phyloP scores from a whole-genome alignment of 116 monocot genomes.

The Dioscorea cayenensis region DNA sequence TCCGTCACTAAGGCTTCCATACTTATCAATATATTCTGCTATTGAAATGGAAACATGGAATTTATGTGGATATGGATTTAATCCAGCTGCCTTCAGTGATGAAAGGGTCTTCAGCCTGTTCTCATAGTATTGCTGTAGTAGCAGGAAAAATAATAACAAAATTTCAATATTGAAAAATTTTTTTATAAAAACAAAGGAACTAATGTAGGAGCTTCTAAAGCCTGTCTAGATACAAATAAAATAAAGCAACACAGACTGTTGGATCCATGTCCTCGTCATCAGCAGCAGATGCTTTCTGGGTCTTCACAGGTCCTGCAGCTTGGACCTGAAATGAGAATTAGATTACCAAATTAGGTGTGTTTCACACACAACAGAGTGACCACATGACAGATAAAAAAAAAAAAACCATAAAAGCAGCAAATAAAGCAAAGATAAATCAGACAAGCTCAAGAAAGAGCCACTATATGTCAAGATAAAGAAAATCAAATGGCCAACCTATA shows the following conservation, averaged over 20 bases:
- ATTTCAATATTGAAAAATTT: background rate
- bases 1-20: conserved; percentile 48
- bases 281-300: conserved; percentile 33
- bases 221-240: background rate
- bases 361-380: background rate
- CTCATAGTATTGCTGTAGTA: conserved; percentile 77
- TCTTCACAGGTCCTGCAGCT: conserved; percentile 12
- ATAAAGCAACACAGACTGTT: conserved; percentile 39
- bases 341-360: background rate
- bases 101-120: conserved; percentile 68
- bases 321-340: conserved; percentile 37
- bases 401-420: background rate
- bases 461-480: background rate
- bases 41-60: conserved; percentile 57
- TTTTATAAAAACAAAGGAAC: background rate
- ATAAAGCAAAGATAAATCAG: background rate
- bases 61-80: conserved; percentile 90
- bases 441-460: background rate
- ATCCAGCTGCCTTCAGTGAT: conserved; percentile 36
- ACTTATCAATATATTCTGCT: conserved; percentile 51
- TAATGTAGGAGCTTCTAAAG: background rate
- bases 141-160: background rate
- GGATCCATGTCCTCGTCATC: conserved; percentile 96
- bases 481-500: background rate
- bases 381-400: background rate